Conservation (phyloP, 202 grass and related monocot species). For the Saccharum hybrid region DNA sequence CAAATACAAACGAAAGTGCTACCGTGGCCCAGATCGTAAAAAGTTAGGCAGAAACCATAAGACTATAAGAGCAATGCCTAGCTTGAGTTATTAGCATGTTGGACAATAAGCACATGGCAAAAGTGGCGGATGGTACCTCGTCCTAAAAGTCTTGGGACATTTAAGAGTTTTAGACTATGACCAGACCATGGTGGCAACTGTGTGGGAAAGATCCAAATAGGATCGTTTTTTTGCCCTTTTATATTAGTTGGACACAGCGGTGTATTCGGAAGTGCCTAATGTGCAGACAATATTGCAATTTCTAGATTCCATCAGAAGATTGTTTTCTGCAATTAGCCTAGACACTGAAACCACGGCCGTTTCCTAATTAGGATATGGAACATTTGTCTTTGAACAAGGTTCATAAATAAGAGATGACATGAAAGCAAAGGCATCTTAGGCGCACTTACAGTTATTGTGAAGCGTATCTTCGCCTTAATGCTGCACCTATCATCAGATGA, state of each 20-base stretch:
- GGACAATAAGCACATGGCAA: constrained; percentile 36
- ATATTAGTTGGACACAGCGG: constrained; percentile 12
- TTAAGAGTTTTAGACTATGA: constrained; percentile 6
- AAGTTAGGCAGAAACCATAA: constrained; percentile 33
- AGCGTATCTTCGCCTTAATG: constrained; percentile 50
- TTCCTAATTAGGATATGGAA: constrained; percentile 46
- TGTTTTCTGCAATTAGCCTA: constrained; percentile 40
- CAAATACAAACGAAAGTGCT: too few relatives aligned
- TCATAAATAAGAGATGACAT: constrained; percentile 43
- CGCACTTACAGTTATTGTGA: constrained; percentile 55
- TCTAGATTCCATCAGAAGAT: constrained; percentile 35
- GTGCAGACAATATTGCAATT: constrained; percentile 26
- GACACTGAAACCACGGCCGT: constrained; percentile 29
- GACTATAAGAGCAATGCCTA: constrained; percentile 31
- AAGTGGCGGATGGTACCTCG: constrained; percentile 16
- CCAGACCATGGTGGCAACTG: constrained; percentile 27
- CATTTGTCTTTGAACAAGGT: constrained; percentile 42
- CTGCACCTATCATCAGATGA: constrained; percentile 33
- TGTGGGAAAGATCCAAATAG: constrained; percentile 5
- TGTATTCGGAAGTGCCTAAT: constrained; percentile 2
- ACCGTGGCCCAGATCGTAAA: too few relatives aligned
- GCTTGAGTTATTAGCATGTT: constrained; percentile 32
- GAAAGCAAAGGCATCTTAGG: constrained; percentile 41
- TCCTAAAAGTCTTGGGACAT: constrained; percentile 23
- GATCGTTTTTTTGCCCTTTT: neutral